Evolutionary conservation across 1,284 basidiomycete species (phyloP).

Genomic region (Marasmius tenuissimus): DNA sequence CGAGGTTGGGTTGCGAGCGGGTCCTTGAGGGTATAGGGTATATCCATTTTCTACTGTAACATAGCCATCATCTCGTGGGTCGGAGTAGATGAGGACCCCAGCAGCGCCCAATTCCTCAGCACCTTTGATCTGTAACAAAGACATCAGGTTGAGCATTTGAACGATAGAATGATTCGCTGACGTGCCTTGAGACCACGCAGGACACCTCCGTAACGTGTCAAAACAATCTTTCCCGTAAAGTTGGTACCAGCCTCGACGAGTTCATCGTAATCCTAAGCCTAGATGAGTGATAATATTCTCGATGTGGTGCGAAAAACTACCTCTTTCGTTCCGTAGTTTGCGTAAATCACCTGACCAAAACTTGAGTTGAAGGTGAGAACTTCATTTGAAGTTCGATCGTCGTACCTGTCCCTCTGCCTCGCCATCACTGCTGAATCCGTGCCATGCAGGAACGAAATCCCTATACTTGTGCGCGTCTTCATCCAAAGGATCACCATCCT

Average conservation of each 20-base stretch:
- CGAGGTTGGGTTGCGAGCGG: conserved; percentile 81
- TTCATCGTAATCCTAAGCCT: conserved; percentile 62
- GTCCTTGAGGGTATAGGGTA: conserved; percentile 78
- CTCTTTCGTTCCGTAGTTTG: conserved; percentile 76
- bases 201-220: conserved; percentile 77
- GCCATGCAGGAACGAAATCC: conserved; percentile 64
- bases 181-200: conserved; percentile 83
- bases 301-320: conserved; percentile 22
- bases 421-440: conserved; percentile 67
- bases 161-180: neutral
- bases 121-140: conserved; percentile 51
- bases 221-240: conserved; percentile 79
- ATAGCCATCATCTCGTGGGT: conserved; percentile 86
- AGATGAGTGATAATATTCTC: neutral
- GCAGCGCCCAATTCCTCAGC: conserved; percentile 73
- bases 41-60: conserved; percentile 81
- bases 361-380: neutral
- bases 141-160: neutral
- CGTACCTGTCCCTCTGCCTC: conserved; percentile 56
- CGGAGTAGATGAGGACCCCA: conserved; percentile 80
- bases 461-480: conserved; percentile 61
- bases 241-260: conserved; percentile 64
- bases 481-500: conserved; percentile 65
- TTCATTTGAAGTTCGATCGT: neutral
- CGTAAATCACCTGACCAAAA: conserved; percentile 62